Base-by-base conservation (phyloP, 2,329 filamentous ascomycete species). In the Furcasterigmium sp. region DNA sequence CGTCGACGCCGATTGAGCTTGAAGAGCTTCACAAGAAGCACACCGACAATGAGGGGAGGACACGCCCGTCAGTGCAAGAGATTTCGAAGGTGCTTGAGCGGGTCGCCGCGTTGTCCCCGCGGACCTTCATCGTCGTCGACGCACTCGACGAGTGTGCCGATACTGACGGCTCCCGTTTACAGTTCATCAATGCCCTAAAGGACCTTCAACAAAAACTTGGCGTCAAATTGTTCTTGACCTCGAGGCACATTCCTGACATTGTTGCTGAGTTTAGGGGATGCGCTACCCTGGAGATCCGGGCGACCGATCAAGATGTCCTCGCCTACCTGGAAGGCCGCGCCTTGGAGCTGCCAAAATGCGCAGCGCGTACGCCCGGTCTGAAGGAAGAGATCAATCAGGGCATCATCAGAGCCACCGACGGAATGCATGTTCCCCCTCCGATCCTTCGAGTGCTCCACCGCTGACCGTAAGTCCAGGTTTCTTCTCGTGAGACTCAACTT, bases 281-380 rank as follows among this genome's bases (percentile, higher is more conserved):
- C 3, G 3, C 37, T 4, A 37, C 9, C 5, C 13, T 59, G 8
- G 56, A 67, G 39, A 64, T 69, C 6, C 49, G 47, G n/a, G 67
- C 63, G 5, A 43, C 15, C 2, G 42, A 57, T 10, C 49, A 54
- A 3, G 66, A 69, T 48, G 49, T 67, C 18, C 11, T 34, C 17
- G 51, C 30, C 35, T 68, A 63, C 39, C 25, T 67, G 2, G 45
- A 53, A 5, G 46, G 42, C 9, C 46, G 53, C n/a, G 42, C 63
- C 15, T 25, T 36, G 19, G 19, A 49, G 4, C 47, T 58, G 11
- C 50, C 48, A 18, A 34, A 8, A 1, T 51, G 52, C 34, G 43
- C 57, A 14, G 19, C 7, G 7, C 10, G 43, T 4, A 48, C 50
- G n/a, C 18, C 18, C 7, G 21, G 51, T 5, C 39, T 38, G 8